Base-by-base conservation (phyloP, 116 monocot species). In the Trichopus zeylanicus region DNA sequence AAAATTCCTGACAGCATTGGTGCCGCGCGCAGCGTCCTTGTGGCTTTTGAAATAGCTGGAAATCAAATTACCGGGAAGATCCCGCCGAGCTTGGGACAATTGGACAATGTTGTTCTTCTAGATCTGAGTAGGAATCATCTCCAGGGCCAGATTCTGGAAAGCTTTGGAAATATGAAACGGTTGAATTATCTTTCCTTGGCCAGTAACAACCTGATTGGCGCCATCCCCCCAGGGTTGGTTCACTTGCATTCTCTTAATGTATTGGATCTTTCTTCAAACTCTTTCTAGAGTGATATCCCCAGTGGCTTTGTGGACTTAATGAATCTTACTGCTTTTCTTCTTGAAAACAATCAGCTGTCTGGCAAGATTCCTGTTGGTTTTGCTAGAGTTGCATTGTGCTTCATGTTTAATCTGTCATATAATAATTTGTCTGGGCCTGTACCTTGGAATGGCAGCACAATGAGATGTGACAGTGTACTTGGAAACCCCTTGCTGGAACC, bases 381-480 rank as follows among this genome's bases (percentile, higher is more conserved):
- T 31, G 34, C 69, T 27, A 73, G 63, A 25, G 46, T 39, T 18
- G 63, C 67, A 1, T 67, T 77, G 23, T 74, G 83, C 26, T 74
- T 70, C 26, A 56, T 42, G 13, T 82, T 88, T 34, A 79, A 88
- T 68, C 71, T 73, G 24, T 88, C 88, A 29, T 83, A 73, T 57
- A 88, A 88, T 68, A 80, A 83, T 56, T 77, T 83, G 51, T 77
- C 84, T 47, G 83, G 84, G 33, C 39, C 76, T n/a, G 53, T 83
- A 46, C 83, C 80, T 22, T 55, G 34, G 30, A 78, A 70, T 65
- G 29, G 56, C 9, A 51, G 21, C 34, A 29, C 22, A 18, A 30
- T 75, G 66, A 72, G 48, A 42, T 88, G 88, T 61, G 63, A 83
- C 31, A 79, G 81, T 75, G 34, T 81, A 24, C 25, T 66, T 56